Conservation (phyloP, 345 rosid genomes). For the Eucalyptus shirleyi region DNA sequence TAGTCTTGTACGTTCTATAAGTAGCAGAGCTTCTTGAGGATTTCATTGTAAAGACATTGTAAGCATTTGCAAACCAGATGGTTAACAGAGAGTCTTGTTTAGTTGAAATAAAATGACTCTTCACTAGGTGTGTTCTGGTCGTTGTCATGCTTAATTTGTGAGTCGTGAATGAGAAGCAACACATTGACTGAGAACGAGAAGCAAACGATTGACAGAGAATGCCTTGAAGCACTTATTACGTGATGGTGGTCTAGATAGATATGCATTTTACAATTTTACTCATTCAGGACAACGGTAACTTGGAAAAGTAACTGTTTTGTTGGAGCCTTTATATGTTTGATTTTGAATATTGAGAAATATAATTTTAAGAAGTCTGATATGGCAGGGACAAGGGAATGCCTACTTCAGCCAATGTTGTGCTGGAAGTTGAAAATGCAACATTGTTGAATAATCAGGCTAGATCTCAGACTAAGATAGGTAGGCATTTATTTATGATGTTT, state of each 20-base stretch:
- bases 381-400: background rate
- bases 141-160: background rate
- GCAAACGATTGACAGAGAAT: background rate
- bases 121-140: background rate
- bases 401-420: background rate
- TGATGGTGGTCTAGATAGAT: background rate
- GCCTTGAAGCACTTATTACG: background rate
- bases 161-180: background rate
- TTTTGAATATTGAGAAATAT: background rate
- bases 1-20: background rate
- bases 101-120: background rate
- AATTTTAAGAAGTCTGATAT: background rate
- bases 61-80: background rate
- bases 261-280: background rate
- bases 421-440: conserved; percentile 6
- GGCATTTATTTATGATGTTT: background rate
- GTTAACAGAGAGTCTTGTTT: background rate
- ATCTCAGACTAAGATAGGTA: conserved; percentile 13
- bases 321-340: background rate
- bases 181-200: background rate
- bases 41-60: background rate
- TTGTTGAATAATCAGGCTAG: conserved; percentile 4
- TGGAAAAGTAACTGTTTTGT: background rate
- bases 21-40: rapidly evolving
- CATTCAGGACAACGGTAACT: background rate